Base-by-base conservation (phyloP, 2,329 filamentous ascomycete species). In the Trichoderma aggressivum region DNA sequence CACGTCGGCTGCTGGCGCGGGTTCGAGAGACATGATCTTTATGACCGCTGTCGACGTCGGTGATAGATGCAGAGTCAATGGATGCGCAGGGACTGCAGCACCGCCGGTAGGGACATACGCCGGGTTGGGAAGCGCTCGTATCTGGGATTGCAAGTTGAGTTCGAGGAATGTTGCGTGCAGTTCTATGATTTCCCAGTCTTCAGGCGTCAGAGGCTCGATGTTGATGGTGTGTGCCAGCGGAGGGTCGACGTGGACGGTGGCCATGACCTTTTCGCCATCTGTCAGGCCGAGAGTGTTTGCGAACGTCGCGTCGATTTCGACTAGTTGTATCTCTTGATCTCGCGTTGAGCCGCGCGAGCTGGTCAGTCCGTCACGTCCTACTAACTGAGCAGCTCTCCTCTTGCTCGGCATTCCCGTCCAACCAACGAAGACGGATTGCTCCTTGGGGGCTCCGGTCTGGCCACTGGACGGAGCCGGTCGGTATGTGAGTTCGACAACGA, bases 131-230 rank as follows among this genome's bases (percentile, higher is more conserved):
- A 99, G 85, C 21, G 95, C 95, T 76, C 96, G 91, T 76, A 99
- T 94, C 83, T 99, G 96, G 58, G 91, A 92, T 36, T 97, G 86
- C 66, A 99, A 90, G 80, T 99, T 98, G 74, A 98, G 86, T 79
- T 99, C 96, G 64, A 99, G 86, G 78, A 98, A 99, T 18, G 92
- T 96, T 6, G 96, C 96, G 83, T 99, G 96, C 2, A 99, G 85
- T 81, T 99, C 96, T 76, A 99, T 98, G 77, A 98, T 97, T 82
- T 99, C 96, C 96, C 96, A 99, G 79, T 99, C 96, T 71, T 97
- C 94, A 1, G 95, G 90, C 0, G 96, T 98, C 77, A 98, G 83
- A 39, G 96, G 96, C 80, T 99, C 97, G 76, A 99, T 98, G 79
- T 98, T 94, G 81, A 99, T 92, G 2, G 94, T 98, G 80, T 98